These are phyloP conservation scores for Phoma sp. DNA, from an alignment of 2,329 filamentous ascomycete genomes.

Conservation along the genomic window DNA sequence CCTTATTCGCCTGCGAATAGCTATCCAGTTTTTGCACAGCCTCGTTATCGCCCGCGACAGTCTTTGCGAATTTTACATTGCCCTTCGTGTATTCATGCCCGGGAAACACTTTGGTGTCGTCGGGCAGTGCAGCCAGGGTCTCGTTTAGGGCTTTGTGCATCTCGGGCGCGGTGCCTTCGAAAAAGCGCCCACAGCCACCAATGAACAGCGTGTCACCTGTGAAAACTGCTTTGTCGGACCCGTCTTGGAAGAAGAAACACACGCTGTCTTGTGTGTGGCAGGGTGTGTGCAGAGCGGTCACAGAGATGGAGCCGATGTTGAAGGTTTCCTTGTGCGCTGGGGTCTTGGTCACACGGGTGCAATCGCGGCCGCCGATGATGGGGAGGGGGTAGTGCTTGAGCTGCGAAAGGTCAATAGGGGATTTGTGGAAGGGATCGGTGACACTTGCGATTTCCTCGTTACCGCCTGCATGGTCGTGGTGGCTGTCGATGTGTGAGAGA, in stretches of 20 bases:
- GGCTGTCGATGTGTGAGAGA: slow-evolving; percentile 60
- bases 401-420: slow-evolving; percentile 41
- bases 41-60: slow-evolving; percentile 72
- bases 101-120: slow-evolving; percentile 91
- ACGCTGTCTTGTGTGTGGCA: slow-evolving; percentile 99
- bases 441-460: slow-evolving; percentile 75
- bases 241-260: slow-evolving; percentile 90
- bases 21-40: slow-evolving; percentile 74
- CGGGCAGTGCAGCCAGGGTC: slow-evolving; percentile 77
- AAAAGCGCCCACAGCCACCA: slow-evolving; percentile 93
- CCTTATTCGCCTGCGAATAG: slow-evolving; percentile 78
- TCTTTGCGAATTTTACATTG: slow-evolving; percentile 86
- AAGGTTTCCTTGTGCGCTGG: slow-evolving; percentile 79
- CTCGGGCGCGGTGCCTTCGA: slow-evolving; percentile 81
- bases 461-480: slow-evolving; percentile 92
- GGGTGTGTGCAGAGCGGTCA: slow-evolving; percentile 90
- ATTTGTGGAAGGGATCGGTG: background rate
- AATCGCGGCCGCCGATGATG: slow-evolving; percentile 88
- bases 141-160: slow-evolving; percentile 95
- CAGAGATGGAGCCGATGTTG: slow-evolving; percentile 79
- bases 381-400: slow-evolving; percentile 68
- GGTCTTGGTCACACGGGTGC: slow-evolving; percentile 77
- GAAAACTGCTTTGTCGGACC: slow-evolving; percentile 78
- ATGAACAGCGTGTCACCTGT: slow-evolving; percentile 97
- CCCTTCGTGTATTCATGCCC: slow-evolving; percentile 98